Conservation (phyloP, 345 rosid genomes). For the Anastatica hierochuntica region DNA sequence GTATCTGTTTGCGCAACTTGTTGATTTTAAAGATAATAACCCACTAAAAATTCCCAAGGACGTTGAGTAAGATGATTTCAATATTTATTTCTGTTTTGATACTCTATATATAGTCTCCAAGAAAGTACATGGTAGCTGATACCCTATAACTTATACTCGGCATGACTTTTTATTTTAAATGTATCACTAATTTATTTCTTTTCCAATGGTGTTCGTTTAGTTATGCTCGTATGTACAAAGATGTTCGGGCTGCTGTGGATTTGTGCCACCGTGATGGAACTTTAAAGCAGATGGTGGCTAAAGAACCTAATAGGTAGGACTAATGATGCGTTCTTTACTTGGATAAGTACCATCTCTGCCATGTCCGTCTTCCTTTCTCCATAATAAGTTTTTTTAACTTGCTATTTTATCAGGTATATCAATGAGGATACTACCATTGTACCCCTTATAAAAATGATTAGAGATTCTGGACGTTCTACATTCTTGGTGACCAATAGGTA, state of each 20-base stretch:
- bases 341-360: background rate
- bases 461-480: conserved; percentile 85
- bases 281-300: conserved; percentile 91
- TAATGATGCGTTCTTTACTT: background rate
- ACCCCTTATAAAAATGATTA: conserved; percentile 85
- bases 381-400: too few species aligned
- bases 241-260: conserved; percentile 95
- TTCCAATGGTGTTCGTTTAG: conserved; percentile 28
- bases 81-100: too few species aligned
- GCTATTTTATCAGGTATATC: conserved; percentile 55
- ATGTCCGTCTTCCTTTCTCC: too few species aligned
- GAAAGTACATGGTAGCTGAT: too few species aligned
- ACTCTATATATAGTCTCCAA: background rate
- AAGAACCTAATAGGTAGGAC: conserved; percentile 55
- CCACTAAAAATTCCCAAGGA: conserved; percentile 54
- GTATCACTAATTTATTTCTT: background rate
- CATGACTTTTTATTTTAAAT: background rate
- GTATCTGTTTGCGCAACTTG: conserved; percentile 93
- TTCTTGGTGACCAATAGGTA: conserved; percentile 99
- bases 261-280: conserved; percentile 99
- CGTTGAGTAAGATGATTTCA: conserved; percentile 51
- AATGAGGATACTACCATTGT: conserved; percentile 68
- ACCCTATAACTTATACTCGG: background rate
- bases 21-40: conserved; percentile 72
- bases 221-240: conserved; percentile 75